Evolutionary conservation across 768 basidiomycete species (phyloP).

Genomic region (Amanita inopinata): DNA sequence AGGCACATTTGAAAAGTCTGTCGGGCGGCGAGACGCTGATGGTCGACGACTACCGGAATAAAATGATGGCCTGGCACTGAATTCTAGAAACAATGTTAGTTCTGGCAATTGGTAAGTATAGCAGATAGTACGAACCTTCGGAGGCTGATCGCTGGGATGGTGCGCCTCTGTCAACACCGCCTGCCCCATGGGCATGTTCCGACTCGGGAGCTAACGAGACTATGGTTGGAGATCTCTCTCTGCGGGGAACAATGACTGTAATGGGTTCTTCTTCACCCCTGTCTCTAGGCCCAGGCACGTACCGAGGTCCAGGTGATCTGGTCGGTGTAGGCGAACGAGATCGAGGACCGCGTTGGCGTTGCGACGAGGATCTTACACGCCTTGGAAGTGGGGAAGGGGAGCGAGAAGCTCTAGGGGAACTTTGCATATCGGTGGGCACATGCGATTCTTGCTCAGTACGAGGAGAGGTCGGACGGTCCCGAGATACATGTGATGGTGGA

Average conservation of each 20-base stretch:
- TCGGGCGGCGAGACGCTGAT: not conserved
- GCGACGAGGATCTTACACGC: conserved; percentile 9
- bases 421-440: not conserved
- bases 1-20: not conserved
- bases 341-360: conserved; percentile 9
- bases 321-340: conserved; percentile 14
- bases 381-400: conserved; percentile 6
- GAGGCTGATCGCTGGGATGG: conserved; percentile 3
- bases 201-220: conserved; percentile 4
- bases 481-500: not conserved
- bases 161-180: conserved; percentile 1
- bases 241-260: conserved; percentile 12
- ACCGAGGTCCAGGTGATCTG: conserved; percentile 5
- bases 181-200: conserved; percentile 3
- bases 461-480: not conserved
- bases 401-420: not conserved
- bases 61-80: conserved; percentile 5
- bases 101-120: not conserved
- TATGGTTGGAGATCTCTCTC: conserved; percentile 8
- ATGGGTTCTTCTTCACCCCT: conserved; percentile 6
- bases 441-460: not conserved
- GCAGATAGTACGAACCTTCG: not conserved
- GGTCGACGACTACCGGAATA: conserved; percentile 4
- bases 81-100: conserved; percentile 1
- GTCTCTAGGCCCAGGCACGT: conserved; percentile 4